Percentiles rank a stretch among this genome's conserved stretches.
phyloP scores from a whole-genome alignment of 2,329 filamentous ascomycete genomes.

The Colletotrichum lupini region DNA sequence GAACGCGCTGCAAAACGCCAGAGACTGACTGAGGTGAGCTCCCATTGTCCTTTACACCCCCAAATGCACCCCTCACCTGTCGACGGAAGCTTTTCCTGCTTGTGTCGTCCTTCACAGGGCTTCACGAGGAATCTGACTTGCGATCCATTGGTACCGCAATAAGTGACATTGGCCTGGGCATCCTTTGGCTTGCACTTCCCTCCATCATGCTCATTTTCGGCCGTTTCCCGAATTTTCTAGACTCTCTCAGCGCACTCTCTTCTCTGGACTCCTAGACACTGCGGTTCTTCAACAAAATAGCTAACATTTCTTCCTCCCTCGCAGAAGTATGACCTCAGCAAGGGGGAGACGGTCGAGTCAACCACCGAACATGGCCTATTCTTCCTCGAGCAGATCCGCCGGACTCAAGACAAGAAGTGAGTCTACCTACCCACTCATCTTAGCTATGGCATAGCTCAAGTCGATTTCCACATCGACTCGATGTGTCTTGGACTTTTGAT shows the following conservation, averaged over 20 bases:
- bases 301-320: constrained; percentile 5
- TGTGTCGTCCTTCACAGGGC: neutral
- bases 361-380: constrained; percentile 78
- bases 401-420: constrained; percentile 85
- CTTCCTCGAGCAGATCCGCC: constrained; percentile 80
- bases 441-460: neutral
- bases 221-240: neutral
- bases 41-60: constrained; percentile 28
- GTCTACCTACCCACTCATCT: constrained; percentile 37
- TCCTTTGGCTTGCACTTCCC: constrained; percentile 4
- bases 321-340: constrained; percentile 59
- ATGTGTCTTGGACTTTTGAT: neutral
- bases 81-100: neutral
- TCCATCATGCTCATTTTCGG: neutral
- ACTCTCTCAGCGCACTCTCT: neutral
- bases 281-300: constrained; percentile 25
- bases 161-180: neutral
- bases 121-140: neutral
- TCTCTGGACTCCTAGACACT: neutral
- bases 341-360: constrained; percentile 72
- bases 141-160: neutral
- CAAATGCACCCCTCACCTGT: constrained; percentile 38
- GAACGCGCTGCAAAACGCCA: constrained; percentile 68
- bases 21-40: constrained; percentile 61
- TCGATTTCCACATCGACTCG: neutral